Conservation (phyloP, 1,284 basidiomycete genomes). For the Blastosporella zonata region DNA sequence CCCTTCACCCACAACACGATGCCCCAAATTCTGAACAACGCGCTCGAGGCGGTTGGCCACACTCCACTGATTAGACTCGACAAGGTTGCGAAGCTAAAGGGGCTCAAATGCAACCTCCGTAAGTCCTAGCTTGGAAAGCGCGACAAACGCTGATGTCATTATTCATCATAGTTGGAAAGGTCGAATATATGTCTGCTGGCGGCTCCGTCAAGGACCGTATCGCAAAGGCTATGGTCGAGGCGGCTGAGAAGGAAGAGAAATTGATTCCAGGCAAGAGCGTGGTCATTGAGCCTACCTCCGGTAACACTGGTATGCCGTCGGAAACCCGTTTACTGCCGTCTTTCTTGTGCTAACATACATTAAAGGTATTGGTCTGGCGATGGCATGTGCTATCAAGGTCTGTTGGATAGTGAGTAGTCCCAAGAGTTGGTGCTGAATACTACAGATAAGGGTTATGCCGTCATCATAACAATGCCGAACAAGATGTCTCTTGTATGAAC, state of each 20-base stretch:
- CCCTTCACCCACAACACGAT: conserved; percentile 22
- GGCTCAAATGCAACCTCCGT: conserved; percentile 90
- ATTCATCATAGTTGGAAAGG: conserved; percentile 70
- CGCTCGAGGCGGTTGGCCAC: conserved; percentile 84
- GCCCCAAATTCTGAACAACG: conserved; percentile 64
- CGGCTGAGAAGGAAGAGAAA: conserved; percentile 84
- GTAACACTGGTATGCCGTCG: conserved; percentile 79
- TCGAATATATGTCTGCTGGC: conserved; percentile 89
- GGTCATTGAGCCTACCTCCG: conserved; percentile 92
- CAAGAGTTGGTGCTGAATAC: conserved; percentile 66
- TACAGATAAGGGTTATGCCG: conserved; percentile 82
- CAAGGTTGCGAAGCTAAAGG: conserved; percentile 72
- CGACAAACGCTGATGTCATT: conserved; percentile 7
- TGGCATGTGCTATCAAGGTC: conserved; percentile 92
- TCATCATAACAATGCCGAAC: conserved; percentile 93
- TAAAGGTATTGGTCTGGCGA: conserved; percentile 84
- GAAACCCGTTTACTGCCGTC: background rate
- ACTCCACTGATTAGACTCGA: conserved; percentile 90
- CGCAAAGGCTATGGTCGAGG: conserved; percentile 94
- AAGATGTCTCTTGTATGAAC: conserved; percentile 84
- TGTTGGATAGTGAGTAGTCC: conserved; percentile 15
- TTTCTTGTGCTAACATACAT: conserved; percentile 5
- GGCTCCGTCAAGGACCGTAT: conserved; percentile 97
- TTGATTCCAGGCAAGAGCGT: conserved; percentile 88
- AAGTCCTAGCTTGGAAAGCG: conserved; percentile 32